Conservation (phyloP, 768 basidiomycete genomes). For the Lactarius psammicola region DNA sequence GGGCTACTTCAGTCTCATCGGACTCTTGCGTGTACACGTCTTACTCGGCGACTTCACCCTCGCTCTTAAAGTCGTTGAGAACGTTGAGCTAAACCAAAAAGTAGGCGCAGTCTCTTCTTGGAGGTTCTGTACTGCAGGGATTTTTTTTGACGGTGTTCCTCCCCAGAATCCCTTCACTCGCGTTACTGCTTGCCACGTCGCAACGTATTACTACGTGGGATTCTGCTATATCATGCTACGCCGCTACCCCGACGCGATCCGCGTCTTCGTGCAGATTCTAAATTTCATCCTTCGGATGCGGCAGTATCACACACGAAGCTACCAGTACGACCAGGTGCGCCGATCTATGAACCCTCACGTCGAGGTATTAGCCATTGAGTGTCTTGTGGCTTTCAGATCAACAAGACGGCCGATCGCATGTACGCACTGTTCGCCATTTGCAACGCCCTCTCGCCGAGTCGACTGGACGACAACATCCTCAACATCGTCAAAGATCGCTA, state of each 20-base stretch:
- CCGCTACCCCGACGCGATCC: slow-evolving; percentile 93
- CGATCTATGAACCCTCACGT: too few species aligned
- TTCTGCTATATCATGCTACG: slow-evolving; percentile 96
- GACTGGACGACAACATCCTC: slow-evolving; percentile 92
- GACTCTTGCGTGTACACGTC: slow-evolving; percentile 92
- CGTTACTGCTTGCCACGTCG: slow-evolving; percentile 95
- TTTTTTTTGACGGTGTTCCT: not conserved
- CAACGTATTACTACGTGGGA: slow-evolving; percentile 93
- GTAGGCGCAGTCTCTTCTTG: slow-evolving; percentile 37
- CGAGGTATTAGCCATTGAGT: not conserved
- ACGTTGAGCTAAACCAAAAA: slow-evolving; percentile 90
- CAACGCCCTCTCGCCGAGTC: slow-evolving; percentile 87
- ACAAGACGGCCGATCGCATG: slow-evolving; percentile 97
- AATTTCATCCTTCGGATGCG: slow-evolving; percentile 97
- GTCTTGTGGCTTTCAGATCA: slow-evolving; percentile 59
- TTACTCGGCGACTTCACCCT: slow-evolving; percentile 95
- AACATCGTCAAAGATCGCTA: slow-evolving; percentile 91
- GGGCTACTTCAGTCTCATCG: slow-evolving; percentile 96
- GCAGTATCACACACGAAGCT: slow-evolving; percentile 94
- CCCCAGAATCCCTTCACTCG: slow-evolving; percentile 78
- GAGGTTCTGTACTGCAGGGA: not conserved
- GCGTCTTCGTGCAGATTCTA: slow-evolving; percentile 86
- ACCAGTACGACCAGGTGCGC: slow-evolving; percentile 90
- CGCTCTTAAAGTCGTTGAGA: slow-evolving; percentile 92
- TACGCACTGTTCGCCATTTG: slow-evolving; percentile 94